Conservation (phyloP, 2,329 filamentous ascomycete species). For the Rhynchosporium graminicola region DNA sequence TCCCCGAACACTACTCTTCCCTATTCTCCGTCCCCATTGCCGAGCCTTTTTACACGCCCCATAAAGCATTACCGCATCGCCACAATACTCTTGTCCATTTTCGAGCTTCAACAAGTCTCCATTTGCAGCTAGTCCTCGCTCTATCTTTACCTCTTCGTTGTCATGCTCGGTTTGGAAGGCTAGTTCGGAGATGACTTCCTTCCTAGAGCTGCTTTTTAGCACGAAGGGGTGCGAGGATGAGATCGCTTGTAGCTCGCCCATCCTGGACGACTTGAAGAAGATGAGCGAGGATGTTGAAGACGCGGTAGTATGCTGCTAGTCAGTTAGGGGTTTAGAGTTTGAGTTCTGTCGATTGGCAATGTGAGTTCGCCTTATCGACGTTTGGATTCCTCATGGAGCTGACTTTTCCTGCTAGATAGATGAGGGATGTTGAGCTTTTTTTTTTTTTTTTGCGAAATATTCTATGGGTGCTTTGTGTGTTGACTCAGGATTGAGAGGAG, state of each 20-base stretch:
- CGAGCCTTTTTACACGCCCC: conserved; percentile 17
- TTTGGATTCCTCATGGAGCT: conserved; percentile 46
- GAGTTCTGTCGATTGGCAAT: conserved; percentile 2
- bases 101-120: conserved; percentile 42
- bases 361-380: conserved; percentile 38
- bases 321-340: conserved; percentile 35
- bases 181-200: conserved; percentile 44
- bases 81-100: conserved; percentile 33
- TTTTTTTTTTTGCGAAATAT: no score
- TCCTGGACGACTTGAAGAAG: conserved; percentile 44
- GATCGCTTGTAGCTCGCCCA: conserved; percentile 43
- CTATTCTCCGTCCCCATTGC: conserved; percentile 39
- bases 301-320: conserved; percentile 44
- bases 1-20: conserved; percentile 49
- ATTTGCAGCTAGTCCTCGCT: conserved; percentile 39
- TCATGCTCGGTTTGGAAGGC: conserved; percentile 42
- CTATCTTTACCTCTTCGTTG: conserved; percentile 30
- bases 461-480: conserved; percentile 1
- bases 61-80: conserved; percentile 31
- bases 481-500: conserved; percentile 24
- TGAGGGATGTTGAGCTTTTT: conserved; percentile 18
- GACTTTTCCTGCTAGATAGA: conserved; percentile 43
- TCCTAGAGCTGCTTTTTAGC: conserved; percentile 48
- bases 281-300: conserved; percentile 47
- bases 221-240: conserved; percentile 47